Conservation (phyloP, 345 rosid genomes). For the Salix koriyanagi region DNA sequence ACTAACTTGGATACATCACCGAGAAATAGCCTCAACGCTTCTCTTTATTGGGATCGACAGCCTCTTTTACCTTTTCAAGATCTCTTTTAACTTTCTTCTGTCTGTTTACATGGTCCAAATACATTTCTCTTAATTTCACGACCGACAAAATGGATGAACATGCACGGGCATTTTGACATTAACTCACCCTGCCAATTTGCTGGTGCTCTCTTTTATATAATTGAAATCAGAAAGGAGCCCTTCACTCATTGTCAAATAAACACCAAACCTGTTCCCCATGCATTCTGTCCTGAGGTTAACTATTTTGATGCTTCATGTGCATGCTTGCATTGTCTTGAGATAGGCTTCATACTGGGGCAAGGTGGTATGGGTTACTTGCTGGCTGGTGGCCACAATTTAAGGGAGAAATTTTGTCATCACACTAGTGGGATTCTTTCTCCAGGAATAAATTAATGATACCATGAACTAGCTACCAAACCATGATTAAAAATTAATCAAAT, state of each 20-base stretch:
- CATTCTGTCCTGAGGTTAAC: background rate
- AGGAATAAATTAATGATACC: background rate
- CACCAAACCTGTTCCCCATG: background rate
- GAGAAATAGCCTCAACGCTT: background rate
- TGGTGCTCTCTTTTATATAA: background rate
- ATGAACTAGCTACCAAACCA: background rate
- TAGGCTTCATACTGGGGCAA: background rate
- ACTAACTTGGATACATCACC: too few relatives aligned
- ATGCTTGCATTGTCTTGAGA: background rate
- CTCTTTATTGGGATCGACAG: background rate
- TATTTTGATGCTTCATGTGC: background rate
- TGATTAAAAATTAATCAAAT: background rate
- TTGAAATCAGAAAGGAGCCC: conserved; percentile 9
- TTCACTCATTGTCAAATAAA: conserved; percentile 10
- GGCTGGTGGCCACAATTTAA: background rate
- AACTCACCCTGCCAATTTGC: background rate
- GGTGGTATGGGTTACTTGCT: background rate
- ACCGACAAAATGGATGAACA: conserved; percentile 12
- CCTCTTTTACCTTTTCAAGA: background rate
- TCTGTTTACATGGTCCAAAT: conserved; percentile 4
- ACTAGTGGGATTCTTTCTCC: background rate
- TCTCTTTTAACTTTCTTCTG: background rate
- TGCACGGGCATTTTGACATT: background rate
- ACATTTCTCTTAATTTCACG: conserved; percentile 23
- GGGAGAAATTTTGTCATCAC: background rate